Evolutionary conservation across 495 filamentous ascomycete genomes (phyloP).

Genomic region (Trichoderma asperelloides): DNA sequence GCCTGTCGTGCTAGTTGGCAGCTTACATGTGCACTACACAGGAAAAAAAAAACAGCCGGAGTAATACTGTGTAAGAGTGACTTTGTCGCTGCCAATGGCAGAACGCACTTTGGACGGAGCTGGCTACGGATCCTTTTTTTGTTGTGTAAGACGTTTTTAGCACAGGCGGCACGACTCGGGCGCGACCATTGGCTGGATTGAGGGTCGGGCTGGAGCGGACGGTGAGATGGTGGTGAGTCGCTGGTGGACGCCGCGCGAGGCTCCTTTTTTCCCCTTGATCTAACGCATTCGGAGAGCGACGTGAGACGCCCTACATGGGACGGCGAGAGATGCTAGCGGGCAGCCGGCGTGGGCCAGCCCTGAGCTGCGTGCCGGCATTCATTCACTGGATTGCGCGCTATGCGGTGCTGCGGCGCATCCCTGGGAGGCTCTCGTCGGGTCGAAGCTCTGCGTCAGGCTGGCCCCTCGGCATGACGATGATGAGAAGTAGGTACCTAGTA

Average conservation of each 20-base stretch:
- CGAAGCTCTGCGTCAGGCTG: no score
- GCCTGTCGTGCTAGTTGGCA: background rate
- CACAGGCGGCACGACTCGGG: background rate
- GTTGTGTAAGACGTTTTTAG: background rate
- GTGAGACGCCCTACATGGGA: background rate
- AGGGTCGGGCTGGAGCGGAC: background rate
- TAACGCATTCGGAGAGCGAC: background rate
- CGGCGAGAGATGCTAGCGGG: background rate
- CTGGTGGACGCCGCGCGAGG: conserved; percentile 4
- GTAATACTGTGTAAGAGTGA: background rate
- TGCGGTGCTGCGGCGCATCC: no score
- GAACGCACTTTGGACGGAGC: background rate
- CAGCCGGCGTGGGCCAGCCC: background rate
- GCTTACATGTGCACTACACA: background rate
- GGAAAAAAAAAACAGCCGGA: background rate
- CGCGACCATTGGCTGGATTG: background rate
- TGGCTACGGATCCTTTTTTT: background rate
- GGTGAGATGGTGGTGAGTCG: conserved; percentile 2
- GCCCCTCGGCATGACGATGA: no score
- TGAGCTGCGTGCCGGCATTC: background rate
- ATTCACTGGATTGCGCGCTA: background rate
- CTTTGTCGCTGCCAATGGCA: background rate
- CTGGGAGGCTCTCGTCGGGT: no score
- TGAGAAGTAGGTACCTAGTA: no score
- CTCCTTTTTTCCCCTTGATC: conserved; percentile 9